Evolutionary conservation across 495 filamentous ascomycete species (phyloP), one percentile per base, ranked within the genome.

Genomic region (Rhypophila decipiens): DNA sequence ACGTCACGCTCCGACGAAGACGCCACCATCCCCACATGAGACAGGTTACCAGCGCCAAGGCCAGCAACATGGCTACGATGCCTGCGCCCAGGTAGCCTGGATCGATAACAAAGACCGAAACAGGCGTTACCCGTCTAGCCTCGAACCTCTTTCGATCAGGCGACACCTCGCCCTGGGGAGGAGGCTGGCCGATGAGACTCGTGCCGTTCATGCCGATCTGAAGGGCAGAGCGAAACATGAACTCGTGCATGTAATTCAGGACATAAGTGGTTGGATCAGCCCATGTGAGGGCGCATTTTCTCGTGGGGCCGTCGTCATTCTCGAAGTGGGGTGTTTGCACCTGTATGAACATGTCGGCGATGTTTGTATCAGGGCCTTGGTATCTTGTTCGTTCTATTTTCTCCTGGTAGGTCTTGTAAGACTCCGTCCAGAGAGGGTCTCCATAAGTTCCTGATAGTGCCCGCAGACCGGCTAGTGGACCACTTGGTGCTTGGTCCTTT

Each of bases 21-120:
- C 10, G 24, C 49, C 49, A 51, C 11, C 36, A 51, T 1, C 42
- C 35, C 11, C 24, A 39, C 21, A 51, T 39, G 34, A 51, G 42
- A 4, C 42, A 33, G 23, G 43, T 2, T n/a, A 51, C 37, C 1
- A 24, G 33, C 1, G 41, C 10, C 11, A 34, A 11, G 12, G 22
- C 35, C 20, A 27, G 1, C 8, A 31, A 0, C 24, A 41, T 51
- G 12, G 43, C 42, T 2, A 36, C 42, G 4, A 46, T 9, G 0
- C 27, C 42, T 3, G 4, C 42, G 1, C 20, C 49, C 17, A 46
- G 24, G 19, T 39, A 51, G 10, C 24, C 15, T 11, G 9, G 10
- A 12, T 44, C 1, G 5, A 23, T 23, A 4, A 17, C 21, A 13
- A 42, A 27, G 8, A 42, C 39, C 3, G 17, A 3, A 4, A 23